Conservation (phyloP, 2,329 filamentous ascomycete species). For the Colletotrichum filicis region DNA sequence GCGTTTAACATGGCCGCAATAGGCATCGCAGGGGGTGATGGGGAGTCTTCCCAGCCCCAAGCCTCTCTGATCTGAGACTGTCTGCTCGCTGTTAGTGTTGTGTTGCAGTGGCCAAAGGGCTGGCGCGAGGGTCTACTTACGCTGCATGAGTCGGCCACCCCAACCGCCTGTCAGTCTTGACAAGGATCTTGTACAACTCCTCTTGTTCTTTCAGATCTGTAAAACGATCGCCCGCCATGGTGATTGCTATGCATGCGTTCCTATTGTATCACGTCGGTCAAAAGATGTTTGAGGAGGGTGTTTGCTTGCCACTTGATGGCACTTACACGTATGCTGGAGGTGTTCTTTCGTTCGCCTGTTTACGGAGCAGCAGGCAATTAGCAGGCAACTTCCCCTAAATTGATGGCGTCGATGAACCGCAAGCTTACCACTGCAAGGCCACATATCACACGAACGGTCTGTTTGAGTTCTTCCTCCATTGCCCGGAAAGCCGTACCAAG, state of each 20-base stretch:
- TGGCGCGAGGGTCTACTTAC: constrained; percentile 34
- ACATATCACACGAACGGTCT: constrained; percentile 41
- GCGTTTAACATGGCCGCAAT: constrained; percentile 15
- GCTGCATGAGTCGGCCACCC: constrained; percentile 43
- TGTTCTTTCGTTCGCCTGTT: constrained; percentile 25
- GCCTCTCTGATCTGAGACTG: constrained; percentile 16
- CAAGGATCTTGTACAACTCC: constrained; percentile 47
- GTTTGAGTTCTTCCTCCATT: constrained; percentile 43
- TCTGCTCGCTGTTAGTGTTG: not conserved
- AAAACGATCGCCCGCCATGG: constrained; percentile 52
- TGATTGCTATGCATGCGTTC: constrained; percentile 43
- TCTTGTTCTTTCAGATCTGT: constrained; percentile 48
- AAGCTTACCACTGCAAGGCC: constrained; percentile 42
- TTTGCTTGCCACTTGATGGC: too few relatives aligned
- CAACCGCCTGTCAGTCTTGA: constrained; percentile 43
- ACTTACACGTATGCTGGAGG: constrained; percentile 28
- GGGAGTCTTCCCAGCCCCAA: constrained; percentile 21
- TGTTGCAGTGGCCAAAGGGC: too few relatives aligned
- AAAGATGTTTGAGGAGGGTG: not conserved
- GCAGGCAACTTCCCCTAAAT: too few relatives aligned
- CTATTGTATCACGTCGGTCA: constrained; percentile 21
- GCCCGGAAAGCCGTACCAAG: constrained; percentile 39
- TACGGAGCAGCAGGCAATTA: not conserved
- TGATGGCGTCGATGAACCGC: too few relatives aligned
- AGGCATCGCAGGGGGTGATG: constrained; percentile 19